Percentiles rank a stretch among this genome's conserved stretches.
phyloP scores from a whole-genome alignment of 129 eudicot species.

The Flaveria bidentis region DNA sequence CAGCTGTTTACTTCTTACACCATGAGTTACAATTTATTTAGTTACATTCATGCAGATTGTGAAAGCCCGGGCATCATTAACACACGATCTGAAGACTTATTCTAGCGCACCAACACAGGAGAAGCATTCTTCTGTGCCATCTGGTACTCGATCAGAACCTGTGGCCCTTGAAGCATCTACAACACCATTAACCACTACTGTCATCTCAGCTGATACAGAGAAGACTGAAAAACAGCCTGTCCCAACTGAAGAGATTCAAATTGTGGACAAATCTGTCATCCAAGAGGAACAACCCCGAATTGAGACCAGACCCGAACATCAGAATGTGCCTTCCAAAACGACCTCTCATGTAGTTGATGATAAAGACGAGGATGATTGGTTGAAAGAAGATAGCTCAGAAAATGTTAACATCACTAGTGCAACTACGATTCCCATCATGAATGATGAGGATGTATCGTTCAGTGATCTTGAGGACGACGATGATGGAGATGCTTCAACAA shows the following conservation, averaged over 20 bases:
- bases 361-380: slow-evolving; percentile 75
- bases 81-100: slow-evolving; percentile 47
- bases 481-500: slow-evolving; percentile 51
- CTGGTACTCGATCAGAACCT: slow-evolving; percentile 4
- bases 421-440: slow-evolving; percentile 46
- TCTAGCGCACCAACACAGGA: slow-evolving; percentile 33
- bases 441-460: slow-evolving; percentile 87
- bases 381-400: slow-evolving; percentile 71
- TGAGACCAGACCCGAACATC: slow-evolving; percentile 21
- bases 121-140: slow-evolving; percentile 26
- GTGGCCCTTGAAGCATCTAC: slow-evolving; percentile 23
- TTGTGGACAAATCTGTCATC: slow-evolving; percentile 52
- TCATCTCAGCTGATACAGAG: slow-evolving; percentile 30
- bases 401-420: slow-evolving; percentile 28
- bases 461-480: slow-evolving; percentile 90
- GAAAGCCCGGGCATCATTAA: slow-evolving; percentile 71
- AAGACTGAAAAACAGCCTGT: slow-evolving; percentile 39
- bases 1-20: not conserved
- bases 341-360: slow-evolving; percentile 3
- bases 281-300: slow-evolving; percentile 32
- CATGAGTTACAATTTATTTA: not conserved
- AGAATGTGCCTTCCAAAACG: not conserved
- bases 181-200: slow-evolving; percentile 17
- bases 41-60: slow-evolving; percentile 55
- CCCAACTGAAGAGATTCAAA: slow-evolving; percentile 24